Evolutionary conservation across 2,329 filamentous ascomycete species (phyloP), one percentile per base, ranked within the genome.

Genomic region (Diplodia scrobiculata): DNA sequence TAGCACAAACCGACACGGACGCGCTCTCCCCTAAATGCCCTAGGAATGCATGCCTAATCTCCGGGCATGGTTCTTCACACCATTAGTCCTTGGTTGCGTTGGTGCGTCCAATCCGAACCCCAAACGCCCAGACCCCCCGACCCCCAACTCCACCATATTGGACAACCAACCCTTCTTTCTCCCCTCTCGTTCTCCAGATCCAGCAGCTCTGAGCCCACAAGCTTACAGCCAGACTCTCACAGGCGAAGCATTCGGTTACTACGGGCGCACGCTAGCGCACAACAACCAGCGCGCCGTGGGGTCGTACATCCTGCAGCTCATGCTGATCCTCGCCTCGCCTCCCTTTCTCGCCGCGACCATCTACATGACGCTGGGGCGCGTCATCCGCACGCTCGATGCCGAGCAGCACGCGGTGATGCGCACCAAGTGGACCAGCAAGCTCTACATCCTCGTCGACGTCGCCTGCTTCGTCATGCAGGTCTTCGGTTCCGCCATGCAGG

Each of bases 221-320:
- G 32, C 52, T 54, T 5, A 54, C 29, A 29, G 29, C 27, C 14
- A 21, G 1, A 25, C 25, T 45, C 48, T 21, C 5, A 25, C 55
- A 84, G 82, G 84, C 67, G 82, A 86, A 72, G 72, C 73, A 0
- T 73, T 85, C 36, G 84, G 83, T 14, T 86, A 85, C 68, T 71
- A 82, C 17, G 81, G 79, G 1, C 79, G 84, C 55, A 78, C 32
- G 9, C 21, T 34, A 13, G 36, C 63, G 5, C 51, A 58, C 41
- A 69, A 79, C 50, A 79, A 76, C 68, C 38, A 66, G 29, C 53
- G 63, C 21, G 76, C 75, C 5, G 67, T 78, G n/a, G 71, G 71
- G 0, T 75, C 78, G 2, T 84, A 78, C 71, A 77, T 81, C 50
- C 71, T 83, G 45, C 78, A 82, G 67, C 73, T 73, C 48, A 70